Evolutionary conservation across 2,329 filamentous ascomycete genomes (phyloP).

Genomic region (Herpotrichia juniperi): DNA sequence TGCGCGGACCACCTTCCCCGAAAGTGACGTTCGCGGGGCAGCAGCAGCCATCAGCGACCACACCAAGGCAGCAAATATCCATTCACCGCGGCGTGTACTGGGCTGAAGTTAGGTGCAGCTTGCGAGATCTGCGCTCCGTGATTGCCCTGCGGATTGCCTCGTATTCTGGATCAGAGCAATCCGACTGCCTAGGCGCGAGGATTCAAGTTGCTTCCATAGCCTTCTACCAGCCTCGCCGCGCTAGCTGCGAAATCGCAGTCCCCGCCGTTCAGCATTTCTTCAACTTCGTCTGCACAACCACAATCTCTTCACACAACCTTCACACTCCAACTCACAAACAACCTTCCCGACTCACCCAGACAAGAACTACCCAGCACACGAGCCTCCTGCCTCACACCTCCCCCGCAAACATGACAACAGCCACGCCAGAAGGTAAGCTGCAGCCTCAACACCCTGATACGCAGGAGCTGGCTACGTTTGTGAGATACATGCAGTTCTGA

Average conservation of each 20-base stretch:
- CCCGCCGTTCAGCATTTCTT: conserved; percentile 42
- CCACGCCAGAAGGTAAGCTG: conserved; percentile 49
- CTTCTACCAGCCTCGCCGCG: conserved; percentile 41
- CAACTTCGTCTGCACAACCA: conserved; percentile 25
- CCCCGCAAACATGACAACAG: conserved; percentile 33
- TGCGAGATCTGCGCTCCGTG: neutral
- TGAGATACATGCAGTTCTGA: too few relatives aligned
- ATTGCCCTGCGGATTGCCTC: neutral
- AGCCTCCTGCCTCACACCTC: neutral
- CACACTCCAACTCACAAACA: conserved; percentile 4
- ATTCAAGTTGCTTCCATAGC: conserved; percentile 37
- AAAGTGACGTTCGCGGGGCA: conserved; percentile 37
- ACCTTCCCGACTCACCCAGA: conserved; percentile 3
- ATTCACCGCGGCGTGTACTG: conserved; percentile 7
- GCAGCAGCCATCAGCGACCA: conserved; percentile 23
- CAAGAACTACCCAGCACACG: neutral
- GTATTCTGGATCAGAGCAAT: neutral
- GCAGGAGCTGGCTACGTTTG: too few relatives aligned
- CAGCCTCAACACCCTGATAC: conserved; percentile 27
- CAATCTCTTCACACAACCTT: conserved; percentile 19
- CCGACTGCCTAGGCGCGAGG: neutral
- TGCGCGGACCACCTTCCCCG: conserved; percentile 12
- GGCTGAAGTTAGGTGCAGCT: neutral
- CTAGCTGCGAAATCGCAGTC: too few relatives aligned
- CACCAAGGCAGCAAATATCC: neutral